Percentiles rank a stretch among this genome's conserved stretches.
Conservation (phyloP, 768 basidiomycete species). For the Serpula lacrymans region DNA sequence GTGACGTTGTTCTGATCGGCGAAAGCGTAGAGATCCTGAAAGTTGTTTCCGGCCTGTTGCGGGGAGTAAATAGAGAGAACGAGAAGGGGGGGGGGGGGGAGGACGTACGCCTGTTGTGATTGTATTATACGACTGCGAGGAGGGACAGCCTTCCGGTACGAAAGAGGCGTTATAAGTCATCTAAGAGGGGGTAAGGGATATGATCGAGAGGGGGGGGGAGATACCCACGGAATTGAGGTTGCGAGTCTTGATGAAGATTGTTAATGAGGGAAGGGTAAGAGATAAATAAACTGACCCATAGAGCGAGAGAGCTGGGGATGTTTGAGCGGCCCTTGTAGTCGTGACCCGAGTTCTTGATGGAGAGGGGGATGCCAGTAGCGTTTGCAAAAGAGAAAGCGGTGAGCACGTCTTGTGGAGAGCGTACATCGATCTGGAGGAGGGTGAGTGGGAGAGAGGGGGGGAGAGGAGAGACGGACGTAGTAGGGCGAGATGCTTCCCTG, state of each 20-base stretch:
- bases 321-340: slow-evolving; percentile 27
- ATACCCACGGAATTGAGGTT: slow-evolving; percentile 1
- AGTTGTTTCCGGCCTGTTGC: slow-evolving; percentile 31
- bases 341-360: slow-evolving; percentile 49
- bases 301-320: slow-evolving; percentile 17
- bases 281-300: slow-evolving; percentile 18
- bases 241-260: not conserved
- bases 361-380: slow-evolving; percentile 36
- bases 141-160: slow-evolving; percentile 3
- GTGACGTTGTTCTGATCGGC: slow-evolving; percentile 35
- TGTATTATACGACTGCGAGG: slow-evolving; percentile 1
- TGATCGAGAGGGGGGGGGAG: not conserved
- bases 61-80: not conserved
- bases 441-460: not conserved
- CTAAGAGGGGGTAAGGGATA: not conserved
- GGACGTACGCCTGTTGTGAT: slow-evolving; percentile 9
- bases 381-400: slow-evolving; percentile 44
- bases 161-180: slow-evolving; percentile 4
- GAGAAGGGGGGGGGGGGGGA: too few relatives aligned
- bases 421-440: slow-evolving; percentile 38
- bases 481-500: slow-evolving; percentile 36
- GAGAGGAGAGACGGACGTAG: slow-evolving; percentile 29
- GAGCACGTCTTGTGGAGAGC: slow-evolving; percentile 34
- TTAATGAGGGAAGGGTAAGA: not conserved
- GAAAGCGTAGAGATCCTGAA: slow-evolving; percentile 29